A percentile compares a stretch with the other conserved stretches of the same genome.
phyloP scores from a whole-genome alignment of 805 yeast species.

The Starmerella vaccinii region DNA sequence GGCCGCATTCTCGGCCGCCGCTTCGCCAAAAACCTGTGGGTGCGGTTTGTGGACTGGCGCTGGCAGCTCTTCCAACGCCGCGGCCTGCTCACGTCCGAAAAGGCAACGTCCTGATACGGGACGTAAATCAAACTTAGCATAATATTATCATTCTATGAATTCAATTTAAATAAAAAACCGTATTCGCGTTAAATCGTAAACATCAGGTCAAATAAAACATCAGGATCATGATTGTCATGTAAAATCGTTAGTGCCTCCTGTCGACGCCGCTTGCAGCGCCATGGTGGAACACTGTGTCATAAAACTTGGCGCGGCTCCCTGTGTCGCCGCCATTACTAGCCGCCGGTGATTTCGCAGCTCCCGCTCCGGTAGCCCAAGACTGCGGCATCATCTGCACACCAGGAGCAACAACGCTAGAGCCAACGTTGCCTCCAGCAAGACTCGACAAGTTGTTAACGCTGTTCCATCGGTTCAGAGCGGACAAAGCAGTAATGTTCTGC shows the following conservation, averaged over 20 bases:
- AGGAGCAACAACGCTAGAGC: not conserved
- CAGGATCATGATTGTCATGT: slow-evolving; percentile 8
- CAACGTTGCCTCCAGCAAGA: not conserved
- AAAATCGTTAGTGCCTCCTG: slow-evolving; percentile 2
- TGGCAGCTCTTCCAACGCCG: slow-evolving; percentile 13
- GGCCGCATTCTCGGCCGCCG: slow-evolving; percentile 62
- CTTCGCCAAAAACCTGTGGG: slow-evolving; percentile 34
- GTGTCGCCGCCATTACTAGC: not conserved
- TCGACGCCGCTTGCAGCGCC: not conserved
- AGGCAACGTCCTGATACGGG: not conserved
- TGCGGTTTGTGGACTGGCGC: slow-evolving; percentile 20
- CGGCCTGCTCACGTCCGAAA: not conserved
- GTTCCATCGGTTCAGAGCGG: slow-evolving; percentile 17
- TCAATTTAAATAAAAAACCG: slow-evolving; percentile 6
- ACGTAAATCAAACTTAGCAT: not conserved
- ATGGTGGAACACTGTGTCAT: slow-evolving; percentile 3
- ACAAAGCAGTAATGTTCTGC: not conserved
- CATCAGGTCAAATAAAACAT: slow-evolving; percentile 6
- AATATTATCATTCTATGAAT: slow-evolving; percentile 5
- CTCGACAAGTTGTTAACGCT: slow-evolving; percentile 6
- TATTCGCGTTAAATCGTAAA: slow-evolving; percentile 7
- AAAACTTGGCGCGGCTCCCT: slow-evolving; percentile 1
- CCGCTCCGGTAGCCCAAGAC: not conserved
- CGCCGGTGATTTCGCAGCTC: not conserved
- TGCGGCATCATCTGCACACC: not conserved